phyloP scores from a whole-genome alignment of 768 basidiomycete genomes.

The Russula sp. region DNA sequence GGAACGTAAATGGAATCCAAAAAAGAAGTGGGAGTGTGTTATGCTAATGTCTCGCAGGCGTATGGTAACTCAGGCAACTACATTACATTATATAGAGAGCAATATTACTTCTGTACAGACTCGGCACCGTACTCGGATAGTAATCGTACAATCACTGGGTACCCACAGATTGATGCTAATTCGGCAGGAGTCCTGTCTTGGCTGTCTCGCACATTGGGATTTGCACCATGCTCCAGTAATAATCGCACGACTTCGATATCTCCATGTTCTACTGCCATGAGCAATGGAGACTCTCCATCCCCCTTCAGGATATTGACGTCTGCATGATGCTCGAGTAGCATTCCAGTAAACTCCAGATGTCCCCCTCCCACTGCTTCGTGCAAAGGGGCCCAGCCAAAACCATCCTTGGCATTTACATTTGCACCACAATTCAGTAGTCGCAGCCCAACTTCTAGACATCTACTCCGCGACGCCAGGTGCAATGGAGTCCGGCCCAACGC shows the following conservation, averaged over 20 bases:
- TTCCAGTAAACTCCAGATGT: neutral
- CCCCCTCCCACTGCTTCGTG: rapidly evolving
- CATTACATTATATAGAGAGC: too few relatives aligned
- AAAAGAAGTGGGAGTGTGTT: too few relatives aligned
- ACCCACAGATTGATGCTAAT: too few relatives aligned
- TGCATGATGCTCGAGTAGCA: neutral
- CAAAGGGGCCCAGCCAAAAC: neutral
- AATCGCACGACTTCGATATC: neutral
- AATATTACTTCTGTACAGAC: too few relatives aligned
- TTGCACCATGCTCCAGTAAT: neutral
- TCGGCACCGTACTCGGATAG: too few relatives aligned
- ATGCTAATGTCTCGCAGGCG: too few relatives aligned
- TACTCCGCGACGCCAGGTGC: neutral
- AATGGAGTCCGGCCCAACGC: too few relatives aligned
- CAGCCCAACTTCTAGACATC: neutral
- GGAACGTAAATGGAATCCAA: too few relatives aligned
- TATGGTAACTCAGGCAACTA: too few relatives aligned
- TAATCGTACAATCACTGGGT: too few relatives aligned
- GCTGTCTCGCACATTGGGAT: too few relatives aligned
- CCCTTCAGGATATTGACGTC: neutral
- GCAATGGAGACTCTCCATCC: neutral
- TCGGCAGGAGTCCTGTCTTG: too few relatives aligned
- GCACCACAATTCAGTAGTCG: neutral
- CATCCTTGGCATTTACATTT: neutral
- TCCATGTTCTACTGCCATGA: neutral